Evolutionary conservation across 2,329 filamentous ascomycete genomes (phyloP), one percentile per base, ranked within the genome.

Genomic region (Verticillium albo-atrum): DNA sequence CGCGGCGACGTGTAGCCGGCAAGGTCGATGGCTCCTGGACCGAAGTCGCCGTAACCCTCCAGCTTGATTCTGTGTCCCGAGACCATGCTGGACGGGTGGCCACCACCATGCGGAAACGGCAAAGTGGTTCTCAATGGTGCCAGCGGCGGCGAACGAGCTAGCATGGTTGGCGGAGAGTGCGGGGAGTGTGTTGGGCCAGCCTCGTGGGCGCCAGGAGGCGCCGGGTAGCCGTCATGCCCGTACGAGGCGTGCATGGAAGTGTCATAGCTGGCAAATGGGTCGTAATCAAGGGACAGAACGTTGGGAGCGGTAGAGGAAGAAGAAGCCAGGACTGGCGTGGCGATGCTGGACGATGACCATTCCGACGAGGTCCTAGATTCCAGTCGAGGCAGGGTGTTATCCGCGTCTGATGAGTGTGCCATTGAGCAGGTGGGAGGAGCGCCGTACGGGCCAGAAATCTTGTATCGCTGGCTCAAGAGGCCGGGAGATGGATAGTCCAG

Each of bases 231-330:
- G 61, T 81, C 78, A 65, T 79, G 76, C 61, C 70, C 74, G 64
- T 82, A 84, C 3, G 78, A 63, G 23, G 71, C 62, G 58, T 75
- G 68, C 62, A 79, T 68, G 57, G 71, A 68, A 27, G 74, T 66
- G 35, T 79, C 75, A 66, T 82, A 84, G 59, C 74, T 72, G 61
- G 74, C 73, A 66, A 83, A 85, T 30, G 77, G 69, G 65, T 81
- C 79, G 67, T 84, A 85, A 53, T 82, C 81, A 35, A 77, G 68
- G 34, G 79, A 74, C 59, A 83, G 68, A 30, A 81, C 74, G 64
- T 75, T 79, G 57, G 79, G 74, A 62, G 78, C 74, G 58, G 73
- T 71, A 53, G 77, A 69, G 3, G 76, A 74, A 2, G 75, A 75
- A 42, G 77, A 71, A 23, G 72, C 66, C 27, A 76, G 68, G 20